phyloP scores from a whole-genome alignment of 768 basidiomycete species.

The Termitomyces sp. region DNA sequence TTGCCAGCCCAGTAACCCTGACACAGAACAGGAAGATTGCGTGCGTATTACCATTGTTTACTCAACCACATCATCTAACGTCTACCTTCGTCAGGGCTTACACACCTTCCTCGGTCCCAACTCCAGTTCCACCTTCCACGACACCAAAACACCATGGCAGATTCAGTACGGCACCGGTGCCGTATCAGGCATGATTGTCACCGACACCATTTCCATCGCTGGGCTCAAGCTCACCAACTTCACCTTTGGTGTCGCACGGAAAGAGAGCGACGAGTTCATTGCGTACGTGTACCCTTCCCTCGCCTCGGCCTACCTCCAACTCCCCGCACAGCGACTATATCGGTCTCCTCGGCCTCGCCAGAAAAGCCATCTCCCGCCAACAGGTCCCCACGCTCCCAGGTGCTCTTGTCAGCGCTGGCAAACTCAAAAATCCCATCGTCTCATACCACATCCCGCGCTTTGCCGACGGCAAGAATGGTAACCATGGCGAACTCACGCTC shows the following conservation, averaged over 20 bases:
- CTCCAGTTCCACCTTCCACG: constrained; percentile 52
- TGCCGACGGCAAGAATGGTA: constrained; percentile 28
- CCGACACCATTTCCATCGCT: constrained; percentile 53
- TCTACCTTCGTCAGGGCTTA: constrained; percentile 21
- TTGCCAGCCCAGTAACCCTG: constrained; percentile 28
- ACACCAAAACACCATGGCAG: constrained; percentile 39
- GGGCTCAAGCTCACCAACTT: constrained; percentile 47
- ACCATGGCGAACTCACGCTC: constrained; percentile 58
- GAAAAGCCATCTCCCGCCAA: constrained; percentile 46
- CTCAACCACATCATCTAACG: not conserved
- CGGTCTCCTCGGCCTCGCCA: constrained; percentile 48
- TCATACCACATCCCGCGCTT: constrained; percentile 69
- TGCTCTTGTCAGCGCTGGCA: constrained; percentile 39
- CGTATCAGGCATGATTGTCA: constrained; percentile 51
- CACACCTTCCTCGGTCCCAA: constrained; percentile 47
- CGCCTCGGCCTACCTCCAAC: constrained; percentile 1
- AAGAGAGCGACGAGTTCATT: constrained; percentile 52
- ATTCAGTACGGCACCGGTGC: constrained; percentile 49
- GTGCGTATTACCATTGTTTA: constrained; percentile 2
- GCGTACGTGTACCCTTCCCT: constrained; percentile 15
- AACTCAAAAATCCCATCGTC: constrained; percentile 47
- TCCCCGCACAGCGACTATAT: constrained; percentile 18
- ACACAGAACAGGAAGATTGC: constrained; percentile 7
- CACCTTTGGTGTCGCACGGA: constrained; percentile 56
- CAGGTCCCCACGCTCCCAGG: constrained; percentile 50